Conservation (phyloP, 2,329 filamentous ascomycete species). For the Alternaria solani region DNA sequence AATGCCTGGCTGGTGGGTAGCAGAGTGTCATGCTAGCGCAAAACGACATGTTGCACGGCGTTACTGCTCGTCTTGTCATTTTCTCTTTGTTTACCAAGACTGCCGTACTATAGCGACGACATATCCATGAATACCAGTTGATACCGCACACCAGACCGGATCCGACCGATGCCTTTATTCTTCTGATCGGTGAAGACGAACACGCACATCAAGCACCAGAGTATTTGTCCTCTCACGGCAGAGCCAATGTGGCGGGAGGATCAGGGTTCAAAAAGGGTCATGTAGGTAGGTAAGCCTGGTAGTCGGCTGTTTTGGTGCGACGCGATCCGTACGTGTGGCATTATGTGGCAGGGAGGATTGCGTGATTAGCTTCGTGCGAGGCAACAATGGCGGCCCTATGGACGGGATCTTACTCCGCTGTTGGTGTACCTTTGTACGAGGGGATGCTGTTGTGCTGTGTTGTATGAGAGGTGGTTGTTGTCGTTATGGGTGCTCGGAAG, state of each 20-base stretch:
- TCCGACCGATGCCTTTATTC: constrained; percentile 1
- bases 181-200: constrained; percentile 25
- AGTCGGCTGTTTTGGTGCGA: constrained; percentile 10
- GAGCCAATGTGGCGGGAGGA: constrained; percentile 37
- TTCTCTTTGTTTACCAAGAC: constrained; percentile 22
- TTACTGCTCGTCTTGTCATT: constrained; percentile 1
- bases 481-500: constrained; percentile 4
- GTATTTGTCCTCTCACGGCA: constrained; percentile 23
- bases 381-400: background rate
- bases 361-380: constrained; percentile 12
- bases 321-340: constrained; percentile 5
- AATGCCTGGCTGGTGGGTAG: constrained; percentile 5
- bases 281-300: constrained; percentile 10
- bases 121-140: background rate
- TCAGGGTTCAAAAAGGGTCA: constrained; percentile 16
- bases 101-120: constrained; percentile 26
- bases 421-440: constrained; percentile 5
- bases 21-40: constrained; percentile 30
- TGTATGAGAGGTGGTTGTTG: constrained; percentile 4
- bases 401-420: background rate
- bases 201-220: constrained; percentile 18
- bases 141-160: background rate
- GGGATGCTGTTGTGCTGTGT: background rate
- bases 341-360: constrained; percentile 11
- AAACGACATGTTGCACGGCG: constrained; percentile 21